phyloP scores from a whole-genome alignment of 2,329 filamentous ascomycete genomes.

The Ciborinia camelliae region DNA sequence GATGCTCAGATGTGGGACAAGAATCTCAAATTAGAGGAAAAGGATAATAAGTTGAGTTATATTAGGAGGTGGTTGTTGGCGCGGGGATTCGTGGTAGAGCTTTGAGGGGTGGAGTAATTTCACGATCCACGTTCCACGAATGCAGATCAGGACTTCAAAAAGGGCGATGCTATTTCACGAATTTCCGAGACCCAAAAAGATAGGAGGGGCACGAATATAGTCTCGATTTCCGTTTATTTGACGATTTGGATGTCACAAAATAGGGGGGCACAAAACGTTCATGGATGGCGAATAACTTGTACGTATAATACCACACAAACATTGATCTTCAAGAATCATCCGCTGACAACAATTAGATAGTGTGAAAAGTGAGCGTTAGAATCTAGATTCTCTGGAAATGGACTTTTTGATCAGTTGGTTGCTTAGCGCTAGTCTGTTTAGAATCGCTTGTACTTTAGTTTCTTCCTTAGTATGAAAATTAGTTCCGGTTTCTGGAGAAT shows the following conservation, averaged over 20 bases:
- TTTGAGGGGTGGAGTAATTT: background rate
- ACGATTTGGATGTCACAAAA: background rate
- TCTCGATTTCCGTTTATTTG: background rate
- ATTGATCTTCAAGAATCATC: background rate
- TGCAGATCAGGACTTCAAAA: background rate
- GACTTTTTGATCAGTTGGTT: background rate
- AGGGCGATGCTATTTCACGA: background rate
- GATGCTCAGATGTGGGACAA: background rate
- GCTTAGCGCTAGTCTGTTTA: background rate
- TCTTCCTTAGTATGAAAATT: too few relatives aligned
- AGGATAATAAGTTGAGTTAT: slow-evolving; percentile 1
- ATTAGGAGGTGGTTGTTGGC: slow-evolving; percentile 5
- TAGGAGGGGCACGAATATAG: background rate
- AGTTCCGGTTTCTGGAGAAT: too few relatives aligned
- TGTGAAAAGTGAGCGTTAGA: background rate
- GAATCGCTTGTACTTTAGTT: background rate
- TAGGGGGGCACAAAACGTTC: background rate
- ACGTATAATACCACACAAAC: background rate
- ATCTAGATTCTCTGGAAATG: background rate
- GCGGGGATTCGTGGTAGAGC: background rate
- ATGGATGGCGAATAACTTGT: background rate
- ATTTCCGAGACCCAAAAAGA: background rate
- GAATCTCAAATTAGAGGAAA: background rate
- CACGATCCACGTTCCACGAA: background rate
- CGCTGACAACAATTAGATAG: background rate